Base-by-base conservation (phyloP, 495 filamentous ascomycete species). In the Hypoxylon intermedium region DNA sequence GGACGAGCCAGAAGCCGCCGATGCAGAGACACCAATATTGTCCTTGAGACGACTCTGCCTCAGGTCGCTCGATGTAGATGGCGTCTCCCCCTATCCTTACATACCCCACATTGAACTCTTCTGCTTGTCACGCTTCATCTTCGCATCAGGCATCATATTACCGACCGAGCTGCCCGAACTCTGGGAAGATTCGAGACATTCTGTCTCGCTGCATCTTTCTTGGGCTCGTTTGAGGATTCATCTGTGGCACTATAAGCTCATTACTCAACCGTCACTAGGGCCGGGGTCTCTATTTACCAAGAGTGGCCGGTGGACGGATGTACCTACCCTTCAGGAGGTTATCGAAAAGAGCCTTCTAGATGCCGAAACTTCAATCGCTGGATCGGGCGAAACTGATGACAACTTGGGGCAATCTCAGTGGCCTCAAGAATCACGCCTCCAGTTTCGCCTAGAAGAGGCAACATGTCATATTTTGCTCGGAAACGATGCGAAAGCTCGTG, bases 391-490 rank as follows among this genome's bases (percentile, higher is more conserved):
- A 5, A 55, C 89, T 11, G 74, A 74, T 21, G 37, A 50, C 26
- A 26, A 20, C 11, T 23, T 30, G 7, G 47, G 16, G 30, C 68
- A 69, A 7, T 61, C 64, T 3, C 65, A 60, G 5, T 71, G 72
- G 63, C 58, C 71, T 20, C 30, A 63, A 1, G 72, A 79, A 19
- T 79, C 81, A 24, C 77, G 77, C 54, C 84, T 87, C 1, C 78
- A 84, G 50, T 92, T 89, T 55, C 65, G 93, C 28, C 71, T 98
- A 1, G 95, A 98, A 72, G 82, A 89, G 58, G 91, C 91, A 2
- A 85, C 88, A 2, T 87, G 96, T 30, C 82, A 93, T 69, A 90
- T 89, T n/a, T 83, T 95, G 70, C 87, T 97, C 55, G 90, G 92
- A 0, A 83, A 89, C 23, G 93, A 97, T 68, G 77, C 73, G 3